phyloP scores from a whole-genome alignment of 2,329 filamentous ascomycete species.

The Fusarium devonianum region DNA sequence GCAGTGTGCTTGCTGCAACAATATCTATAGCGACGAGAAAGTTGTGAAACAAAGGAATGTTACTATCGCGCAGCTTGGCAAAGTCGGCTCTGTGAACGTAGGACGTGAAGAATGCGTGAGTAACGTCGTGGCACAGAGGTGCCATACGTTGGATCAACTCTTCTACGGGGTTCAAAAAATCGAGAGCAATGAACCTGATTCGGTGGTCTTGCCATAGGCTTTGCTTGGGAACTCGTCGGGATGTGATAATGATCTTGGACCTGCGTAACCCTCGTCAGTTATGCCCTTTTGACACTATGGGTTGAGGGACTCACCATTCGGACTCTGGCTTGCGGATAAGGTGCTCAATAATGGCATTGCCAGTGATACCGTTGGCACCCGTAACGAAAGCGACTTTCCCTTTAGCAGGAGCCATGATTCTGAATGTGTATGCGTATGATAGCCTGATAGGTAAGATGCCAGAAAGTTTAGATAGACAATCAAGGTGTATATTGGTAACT shows the following conservation, averaged over 20 bases:
- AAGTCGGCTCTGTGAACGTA: slow-evolving; percentile 30
- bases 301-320: slow-evolving; percentile 14
- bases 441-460: no score
- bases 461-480: no score
- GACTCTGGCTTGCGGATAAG: slow-evolving; percentile 25
- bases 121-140: slow-evolving; percentile 24
- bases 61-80: slow-evolving; percentile 22
- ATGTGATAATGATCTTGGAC: slow-evolving; percentile 35
- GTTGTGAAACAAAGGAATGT: slow-evolving; percentile 27
- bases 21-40: slow-evolving; percentile 26
- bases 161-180: slow-evolving; percentile 27
- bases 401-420: slow-evolving; percentile 5
- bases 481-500: no score
- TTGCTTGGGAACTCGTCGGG: slow-evolving; percentile 15
- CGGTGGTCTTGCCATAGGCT: slow-evolving; percentile 27
- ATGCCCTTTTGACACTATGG: not conserved
- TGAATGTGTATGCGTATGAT: no score
- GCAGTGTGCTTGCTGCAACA: slow-evolving; percentile 19
- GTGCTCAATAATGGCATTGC: slow-evolving; percentile 29
- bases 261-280: slow-evolving; percentile 4
- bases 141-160: slow-evolving; percentile 24
- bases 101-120: slow-evolving; percentile 28
- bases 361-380: slow-evolving; percentile 30
- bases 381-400: slow-evolving; percentile 30
- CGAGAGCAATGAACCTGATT: slow-evolving; percentile 22